phyloP scores from a whole-genome alignment of 2,329 filamentous ascomycete species.

The Penicillium capsulatum region DNA sequence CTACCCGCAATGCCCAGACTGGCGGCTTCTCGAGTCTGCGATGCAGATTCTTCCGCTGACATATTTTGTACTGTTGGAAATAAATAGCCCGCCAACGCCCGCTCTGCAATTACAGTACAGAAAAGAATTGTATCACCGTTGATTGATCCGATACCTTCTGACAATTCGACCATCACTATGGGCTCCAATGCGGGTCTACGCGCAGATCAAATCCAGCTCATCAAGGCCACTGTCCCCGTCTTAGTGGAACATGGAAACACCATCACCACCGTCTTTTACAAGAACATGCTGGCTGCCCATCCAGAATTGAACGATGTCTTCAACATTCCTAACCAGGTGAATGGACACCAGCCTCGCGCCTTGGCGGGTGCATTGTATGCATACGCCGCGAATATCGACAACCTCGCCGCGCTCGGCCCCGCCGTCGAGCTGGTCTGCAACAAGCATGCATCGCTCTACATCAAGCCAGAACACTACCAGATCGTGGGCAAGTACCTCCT shows the following conservation, averaged over 20 bases:
- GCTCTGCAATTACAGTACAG: no score
- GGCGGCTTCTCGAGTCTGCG: no score
- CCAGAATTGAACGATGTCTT: constrained; percentile 67
- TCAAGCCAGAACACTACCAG: constrained; percentile 64
- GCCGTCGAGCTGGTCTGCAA: constrained; percentile 67
- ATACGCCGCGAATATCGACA: constrained; percentile 68
- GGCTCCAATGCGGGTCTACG: constrained; percentile 13
- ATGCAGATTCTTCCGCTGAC: not conserved
- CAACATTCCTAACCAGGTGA: constrained; percentile 66
- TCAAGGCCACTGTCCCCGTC: constrained; percentile 67
- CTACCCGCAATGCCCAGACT: constrained; percentile 8
- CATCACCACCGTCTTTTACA: constrained; percentile 70
- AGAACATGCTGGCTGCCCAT: constrained; percentile 60
- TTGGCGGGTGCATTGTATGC: constrained; percentile 65
- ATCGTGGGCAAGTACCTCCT: constrained; percentile 68
- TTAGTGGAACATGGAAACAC: constrained; percentile 63
- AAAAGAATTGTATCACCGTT: no score
- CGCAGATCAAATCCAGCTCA: constrained; percentile 58
- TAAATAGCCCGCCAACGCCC: constrained; percentile 11
- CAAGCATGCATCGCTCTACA: constrained; percentile 68
- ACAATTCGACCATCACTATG: constrained; percentile 15
- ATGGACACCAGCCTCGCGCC: constrained; percentile 64
- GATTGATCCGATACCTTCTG: no score
- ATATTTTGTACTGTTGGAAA: not conserved
- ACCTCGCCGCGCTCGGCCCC: constrained; percentile 57